phyloP scores from a whole-genome alignment of 257 asterid genomes.

The Solanum chilense region DNA sequence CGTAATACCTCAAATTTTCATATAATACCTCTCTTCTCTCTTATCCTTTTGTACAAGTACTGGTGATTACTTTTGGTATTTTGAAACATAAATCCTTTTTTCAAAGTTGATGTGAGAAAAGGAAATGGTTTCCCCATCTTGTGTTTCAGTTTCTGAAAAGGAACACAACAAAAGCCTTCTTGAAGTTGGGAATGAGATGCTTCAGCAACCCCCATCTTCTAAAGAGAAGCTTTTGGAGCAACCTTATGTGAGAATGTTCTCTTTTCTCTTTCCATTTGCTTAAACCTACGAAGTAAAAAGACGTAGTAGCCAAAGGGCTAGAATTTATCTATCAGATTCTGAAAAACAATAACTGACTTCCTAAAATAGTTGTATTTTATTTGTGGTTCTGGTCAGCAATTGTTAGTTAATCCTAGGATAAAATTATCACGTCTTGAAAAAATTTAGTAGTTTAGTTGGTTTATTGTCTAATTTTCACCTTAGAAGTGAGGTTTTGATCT shows the following conservation, averaged over 20 bases:
- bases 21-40: background rate
- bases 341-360: background rate
- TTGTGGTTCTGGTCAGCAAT: background rate
- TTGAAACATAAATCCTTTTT: background rate
- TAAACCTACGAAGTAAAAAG: background rate
- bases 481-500: no score
- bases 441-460: background rate
- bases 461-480: background rate
- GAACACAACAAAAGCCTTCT: background rate
- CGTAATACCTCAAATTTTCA: background rate
- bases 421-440: background rate
- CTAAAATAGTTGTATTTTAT: background rate
- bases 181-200: conserved; percentile 3
- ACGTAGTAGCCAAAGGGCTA: background rate
- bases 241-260: background rate
- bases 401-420: background rate
- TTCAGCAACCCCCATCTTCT: background rate
- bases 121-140: background rate
- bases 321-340: background rate
- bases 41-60: background rate
- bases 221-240: background rate
- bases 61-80: background rate
- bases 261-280: background rate
- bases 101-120: background rate
- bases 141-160: background rate